Evolutionary conservation across 768 basidiomycete genomes (phyloP), one percentile per base, ranked within the genome.

Genomic region (Mycena amicta): DNA sequence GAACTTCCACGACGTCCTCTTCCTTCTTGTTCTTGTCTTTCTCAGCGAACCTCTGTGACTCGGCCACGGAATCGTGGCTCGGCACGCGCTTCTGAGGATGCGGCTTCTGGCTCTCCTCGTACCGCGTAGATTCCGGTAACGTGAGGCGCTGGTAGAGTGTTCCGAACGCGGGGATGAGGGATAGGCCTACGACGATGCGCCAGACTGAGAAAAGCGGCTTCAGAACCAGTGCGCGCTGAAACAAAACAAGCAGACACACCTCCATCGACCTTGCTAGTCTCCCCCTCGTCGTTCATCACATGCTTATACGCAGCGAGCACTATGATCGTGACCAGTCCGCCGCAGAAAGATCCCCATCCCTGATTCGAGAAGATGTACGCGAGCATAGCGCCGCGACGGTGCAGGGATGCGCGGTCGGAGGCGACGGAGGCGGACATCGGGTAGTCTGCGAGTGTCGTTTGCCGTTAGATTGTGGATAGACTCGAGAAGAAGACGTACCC

Each of bases 81-180:
- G 8, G 15, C 15, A 23, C 15, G 15, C 43, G 12, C 43, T 15
- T n/a, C 22, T 15, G 43, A 5, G 22, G 8, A n/a, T 45, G 43
- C 25, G 74, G 71, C 47, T 78, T 76, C 57, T 77, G 74, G 2
- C 83, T 66, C 20, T 77, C 76, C 25, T 75, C 66, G 62, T 66
- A 89, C 18, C 86, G 83, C 31, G 75, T 81, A 1, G 88, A 82
- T 66, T 92, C 89, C 5, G 86, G 85, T 8, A 92, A 81, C 0
- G 86, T 90, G 47, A 92, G 75, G 2, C 90, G 86, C 67, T 88
- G 86, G 69, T 91, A 91, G 6, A 92, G 79, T 2, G 89, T 90
- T 13, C 71, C 87, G 49, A 89, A 85, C 0, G 88, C 89, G 6
- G 90, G 90, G 16, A 92, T 66, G 50, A 91, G 79, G 16, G 86